A percentile compares a stretch with the other conserved stretches of the same genome.
Evolutionary conservation across 345 rosid genomes (phyloP).

Genomic region (Populus simonii): DNA sequence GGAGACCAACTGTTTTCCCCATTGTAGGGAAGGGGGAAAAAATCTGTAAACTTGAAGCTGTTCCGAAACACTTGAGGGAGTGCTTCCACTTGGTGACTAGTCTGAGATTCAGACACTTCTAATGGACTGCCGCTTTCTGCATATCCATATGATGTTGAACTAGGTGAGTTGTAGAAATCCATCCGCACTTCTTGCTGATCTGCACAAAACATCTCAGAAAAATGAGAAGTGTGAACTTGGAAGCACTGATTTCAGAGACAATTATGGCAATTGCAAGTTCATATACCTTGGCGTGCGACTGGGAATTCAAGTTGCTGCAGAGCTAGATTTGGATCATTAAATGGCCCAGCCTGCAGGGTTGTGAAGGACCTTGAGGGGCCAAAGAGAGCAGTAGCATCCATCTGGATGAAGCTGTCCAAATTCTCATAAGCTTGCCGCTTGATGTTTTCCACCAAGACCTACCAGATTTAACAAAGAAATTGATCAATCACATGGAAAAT

Average conservation of each 20-base stretch:
- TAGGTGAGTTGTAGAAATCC: slow-evolving; percentile 20
- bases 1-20: slow-evolving; percentile 20
- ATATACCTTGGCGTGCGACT: slow-evolving; percentile 33
- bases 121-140: slow-evolving; percentile 22
- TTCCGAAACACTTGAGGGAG: slow-evolving; percentile 18
- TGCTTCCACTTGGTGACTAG: not conserved
- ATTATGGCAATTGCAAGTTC: not conserved
- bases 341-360: slow-evolving; percentile 27
- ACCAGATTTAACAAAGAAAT: slow-evolving; percentile 3
- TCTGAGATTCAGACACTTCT: slow-evolving; percentile 14
- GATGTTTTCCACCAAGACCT: slow-evolving; percentile 39
- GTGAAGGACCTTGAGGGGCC: slow-evolving; percentile 36
- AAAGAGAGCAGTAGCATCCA: slow-evolving; percentile 16
- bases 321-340: slow-evolving; percentile 14
- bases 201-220: slow-evolving; percentile 2
- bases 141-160: slow-evolving; percentile 20
- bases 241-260: not conserved
- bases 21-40: not conserved
- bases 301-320: slow-evolving; percentile 35
- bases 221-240: not conserved
- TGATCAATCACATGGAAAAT: not conserved
- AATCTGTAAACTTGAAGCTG: slow-evolving; percentile 28
- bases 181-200: slow-evolving; percentile 31
- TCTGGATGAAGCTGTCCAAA: slow-evolving; percentile 7
- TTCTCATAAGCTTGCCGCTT: slow-evolving; percentile 53